These are phyloP conservation scores for Epichloe typhina DNA, from an alignment of 2,329 filamentous ascomycete species.

Conservation along the genomic window DNA sequence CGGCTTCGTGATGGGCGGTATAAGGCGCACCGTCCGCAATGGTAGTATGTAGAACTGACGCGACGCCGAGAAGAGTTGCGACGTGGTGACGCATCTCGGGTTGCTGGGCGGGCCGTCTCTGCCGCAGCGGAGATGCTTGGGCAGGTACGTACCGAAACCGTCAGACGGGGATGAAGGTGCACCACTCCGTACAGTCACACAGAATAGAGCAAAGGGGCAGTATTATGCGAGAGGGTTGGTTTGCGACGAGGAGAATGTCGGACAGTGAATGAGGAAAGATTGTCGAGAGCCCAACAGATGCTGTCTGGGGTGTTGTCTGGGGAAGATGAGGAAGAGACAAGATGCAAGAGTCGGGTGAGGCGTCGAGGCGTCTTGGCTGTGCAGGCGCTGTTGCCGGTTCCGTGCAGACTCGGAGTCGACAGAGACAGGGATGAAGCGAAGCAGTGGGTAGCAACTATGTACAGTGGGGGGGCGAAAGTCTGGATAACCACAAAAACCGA, in stretches of 20 bases:
- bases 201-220: neutral
- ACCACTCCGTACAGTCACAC: neutral
- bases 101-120: constrained; percentile 3
- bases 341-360: neutral
- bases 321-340: neutral
- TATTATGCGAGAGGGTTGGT: neutral
- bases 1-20: constrained; percentile 64
- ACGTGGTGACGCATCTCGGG: constrained; percentile 20
- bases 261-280: neutral
- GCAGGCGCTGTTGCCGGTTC: too few species aligned
- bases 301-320: neutral
- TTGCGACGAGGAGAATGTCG: too few species aligned
- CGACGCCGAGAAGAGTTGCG: constrained; percentile 18
- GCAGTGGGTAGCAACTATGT: too few species aligned
- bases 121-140: neutral
- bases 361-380: neutral
- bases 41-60: constrained; percentile 15
- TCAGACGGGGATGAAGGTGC: neutral
- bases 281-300: neutral
- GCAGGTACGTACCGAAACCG: neutral
- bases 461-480: too few species aligned
- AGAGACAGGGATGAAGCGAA: too few species aligned
- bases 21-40: constrained; percentile 14
- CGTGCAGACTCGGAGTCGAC: too few species aligned
- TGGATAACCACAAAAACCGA: too few species aligned